Conservation (phyloP, 2,329 filamentous ascomycete genomes). For the Alternaria sp. region DNA sequence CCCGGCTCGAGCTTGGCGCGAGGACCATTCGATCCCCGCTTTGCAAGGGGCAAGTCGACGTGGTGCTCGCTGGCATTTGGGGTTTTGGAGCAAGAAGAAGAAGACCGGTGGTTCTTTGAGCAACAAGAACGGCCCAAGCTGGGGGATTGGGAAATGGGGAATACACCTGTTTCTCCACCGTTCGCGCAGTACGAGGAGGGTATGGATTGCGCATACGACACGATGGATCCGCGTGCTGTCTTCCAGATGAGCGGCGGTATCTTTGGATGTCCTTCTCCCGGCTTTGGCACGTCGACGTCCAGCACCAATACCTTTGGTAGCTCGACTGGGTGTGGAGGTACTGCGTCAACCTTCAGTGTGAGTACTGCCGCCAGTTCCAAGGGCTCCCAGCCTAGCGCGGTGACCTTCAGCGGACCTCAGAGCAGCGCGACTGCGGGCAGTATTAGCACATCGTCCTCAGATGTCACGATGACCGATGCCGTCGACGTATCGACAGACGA, state of each 20-base stretch:
- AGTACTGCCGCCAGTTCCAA: not conserved
- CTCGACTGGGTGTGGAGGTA: not conserved
- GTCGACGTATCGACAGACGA: not conserved
- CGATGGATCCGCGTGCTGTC: not conserved
- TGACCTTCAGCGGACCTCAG: fast-evolving
- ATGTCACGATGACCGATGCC: not conserved
- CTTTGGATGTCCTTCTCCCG: not conserved
- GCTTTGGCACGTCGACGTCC: fast-evolving
- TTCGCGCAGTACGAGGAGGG: not conserved
- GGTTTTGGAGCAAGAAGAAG: not conserved
- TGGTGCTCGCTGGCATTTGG: not conserved
- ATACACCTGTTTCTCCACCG: fast-evolving
- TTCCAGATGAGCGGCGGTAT: not conserved
- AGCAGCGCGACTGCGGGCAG: not conserved
- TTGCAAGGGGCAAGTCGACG: not conserved
- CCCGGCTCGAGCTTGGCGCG: not conserved
- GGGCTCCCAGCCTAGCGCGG: not conserved
- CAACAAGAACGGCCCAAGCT: not conserved
- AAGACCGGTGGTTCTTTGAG: no score
- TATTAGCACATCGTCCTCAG: not conserved
- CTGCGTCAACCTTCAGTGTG: not conserved
- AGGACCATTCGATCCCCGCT: not conserved
- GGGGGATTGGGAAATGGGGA: not conserved
- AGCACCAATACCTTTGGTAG: not conserved
- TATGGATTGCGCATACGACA: not conserved